phyloP scores from a whole-genome alignment of 495 filamentous ascomycete species.

The Usnea hakonensis region DNA sequence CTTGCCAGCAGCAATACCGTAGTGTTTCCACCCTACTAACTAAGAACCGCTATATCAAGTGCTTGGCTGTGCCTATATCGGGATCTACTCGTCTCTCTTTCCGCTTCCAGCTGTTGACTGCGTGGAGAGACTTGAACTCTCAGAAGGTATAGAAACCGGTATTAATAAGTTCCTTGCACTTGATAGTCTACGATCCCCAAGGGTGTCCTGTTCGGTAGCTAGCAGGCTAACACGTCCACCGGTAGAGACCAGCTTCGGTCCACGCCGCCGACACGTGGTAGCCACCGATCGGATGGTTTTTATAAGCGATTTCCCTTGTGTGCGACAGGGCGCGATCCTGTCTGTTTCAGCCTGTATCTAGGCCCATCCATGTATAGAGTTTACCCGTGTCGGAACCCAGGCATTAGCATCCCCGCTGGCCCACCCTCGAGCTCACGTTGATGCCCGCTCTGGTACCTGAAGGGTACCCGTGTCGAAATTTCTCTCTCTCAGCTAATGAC shows the following conservation, averaged over 20 bases:
- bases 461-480: too few relatives aligned
- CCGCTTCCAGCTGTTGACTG: slow-evolving; percentile 3
- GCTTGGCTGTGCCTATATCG: neutral
- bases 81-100: neutral
- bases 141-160: neutral
- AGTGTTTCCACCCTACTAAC: neutral
- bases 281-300: too few relatives aligned
- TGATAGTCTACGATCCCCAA: neutral
- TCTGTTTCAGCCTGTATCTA: too few relatives aligned
- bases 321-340: too few relatives aligned
- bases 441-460: too few relatives aligned
- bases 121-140: slow-evolving; percentile 1
- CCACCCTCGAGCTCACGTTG: too few relatives aligned
- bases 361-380: too few relatives aligned
- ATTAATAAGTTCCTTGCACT: neutral
- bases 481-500: too few relatives aligned
- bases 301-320: too few relatives aligned
- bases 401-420: too few relatives aligned
- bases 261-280: neutral
- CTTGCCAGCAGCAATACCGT: neutral
- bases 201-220: neutral
- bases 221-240: neutral
- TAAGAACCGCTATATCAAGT: neutral
- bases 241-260: neutral
- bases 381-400: too few relatives aligned